phyloP scores from a whole-genome alignment of 2,329 filamentous ascomycete genomes.

The Colletotrichum nymphaeae region DNA sequence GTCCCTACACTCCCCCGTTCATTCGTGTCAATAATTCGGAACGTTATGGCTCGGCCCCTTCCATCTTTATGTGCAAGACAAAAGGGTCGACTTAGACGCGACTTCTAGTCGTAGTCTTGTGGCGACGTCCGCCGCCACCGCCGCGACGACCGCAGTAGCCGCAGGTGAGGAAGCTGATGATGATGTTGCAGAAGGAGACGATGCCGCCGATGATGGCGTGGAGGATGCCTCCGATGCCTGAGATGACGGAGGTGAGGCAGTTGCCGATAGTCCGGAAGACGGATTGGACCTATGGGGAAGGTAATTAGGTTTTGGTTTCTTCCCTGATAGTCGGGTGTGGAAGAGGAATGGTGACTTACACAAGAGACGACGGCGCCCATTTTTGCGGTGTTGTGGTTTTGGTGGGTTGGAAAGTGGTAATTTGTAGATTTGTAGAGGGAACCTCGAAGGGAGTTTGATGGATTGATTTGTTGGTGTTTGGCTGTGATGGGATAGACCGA shows the following conservation, averaged over 20 bases:
- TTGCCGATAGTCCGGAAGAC: constrained; percentile 73
- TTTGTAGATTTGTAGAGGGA: background rate
- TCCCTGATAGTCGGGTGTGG: constrained; percentile 30
- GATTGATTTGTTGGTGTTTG: constrained; percentile 6
- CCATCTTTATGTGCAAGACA: background rate
- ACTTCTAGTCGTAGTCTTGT: constrained; percentile 44
- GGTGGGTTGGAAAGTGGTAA: constrained; percentile 23
- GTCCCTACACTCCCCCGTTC: background rate
- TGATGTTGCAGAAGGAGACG: constrained; percentile 72
- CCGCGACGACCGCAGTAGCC: constrained; percentile 53
- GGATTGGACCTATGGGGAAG: constrained; percentile 60
- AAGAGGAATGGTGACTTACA: constrained; percentile 64
- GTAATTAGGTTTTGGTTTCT: constrained; percentile 19
- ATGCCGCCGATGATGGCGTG: constrained; percentile 76
- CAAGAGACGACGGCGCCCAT: constrained; percentile 90
- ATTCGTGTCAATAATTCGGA: background rate
- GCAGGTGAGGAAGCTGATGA: constrained; percentile 74
- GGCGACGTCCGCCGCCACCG: constrained; percentile 42
- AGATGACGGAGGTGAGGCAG: constrained; percentile 75
- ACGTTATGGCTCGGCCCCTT: background rate
- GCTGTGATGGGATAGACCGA: background rate
- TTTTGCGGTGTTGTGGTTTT: constrained; percentile 47
- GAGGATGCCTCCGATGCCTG: constrained; percentile 73
- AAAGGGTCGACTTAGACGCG: constrained; percentile 42
- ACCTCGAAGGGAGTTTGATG: background rate